Evolutionary conservation across 352 stramenopile genomes (phyloP), one percentile per base, ranked within the genome.

Genomic region (Globisporangium apiculatum): DNA sequence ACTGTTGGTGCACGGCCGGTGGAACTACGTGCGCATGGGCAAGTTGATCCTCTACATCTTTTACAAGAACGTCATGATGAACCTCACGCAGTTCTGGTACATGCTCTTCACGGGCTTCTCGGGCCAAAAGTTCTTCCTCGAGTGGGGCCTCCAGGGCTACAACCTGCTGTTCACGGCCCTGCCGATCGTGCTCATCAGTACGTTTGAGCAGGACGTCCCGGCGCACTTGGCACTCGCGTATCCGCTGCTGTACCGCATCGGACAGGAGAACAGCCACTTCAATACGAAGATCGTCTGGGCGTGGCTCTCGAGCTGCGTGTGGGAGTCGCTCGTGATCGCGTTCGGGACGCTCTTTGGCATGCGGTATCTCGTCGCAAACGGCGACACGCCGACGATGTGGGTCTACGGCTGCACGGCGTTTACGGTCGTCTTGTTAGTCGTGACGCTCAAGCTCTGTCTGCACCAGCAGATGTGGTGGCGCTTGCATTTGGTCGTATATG

Each of bases 31-130:
- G 11, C 86, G 95, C 46, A 96, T 98, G 69, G 88, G 84, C 50
- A 97, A 96, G 64, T 68, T 97, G 6, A 94, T 97, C 47, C 57
- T 97, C 46, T 97, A 97, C 71, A 95, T 91, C 47, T 98, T 98
- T 66, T 98, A 97, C 88, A 97, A 97, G 71, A 98, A 98, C 65
- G 86, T 98, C 42, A 94, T 97, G 67, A 83, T 98, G 66, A 97
- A 95, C 64, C 72, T 98, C 67, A 96, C 91, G 41, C 87, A 97
- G 62, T 98, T 97, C 72, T 96, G 83, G 79, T 98, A 96, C 73
- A 94, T 96, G 77, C 87, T 95, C 60, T 97, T 89, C 69, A 91
- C 79, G 55, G 82, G 83, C 45, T 96, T 90, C 59, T 94, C 85
- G 14, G 83, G 86, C 0, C 86, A 96, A 55, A 95, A 95, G 65